Evolutionary conservation across 179 eudicot genomes (phyloP).

Genomic region (Corrigiola litoralis): DNA sequence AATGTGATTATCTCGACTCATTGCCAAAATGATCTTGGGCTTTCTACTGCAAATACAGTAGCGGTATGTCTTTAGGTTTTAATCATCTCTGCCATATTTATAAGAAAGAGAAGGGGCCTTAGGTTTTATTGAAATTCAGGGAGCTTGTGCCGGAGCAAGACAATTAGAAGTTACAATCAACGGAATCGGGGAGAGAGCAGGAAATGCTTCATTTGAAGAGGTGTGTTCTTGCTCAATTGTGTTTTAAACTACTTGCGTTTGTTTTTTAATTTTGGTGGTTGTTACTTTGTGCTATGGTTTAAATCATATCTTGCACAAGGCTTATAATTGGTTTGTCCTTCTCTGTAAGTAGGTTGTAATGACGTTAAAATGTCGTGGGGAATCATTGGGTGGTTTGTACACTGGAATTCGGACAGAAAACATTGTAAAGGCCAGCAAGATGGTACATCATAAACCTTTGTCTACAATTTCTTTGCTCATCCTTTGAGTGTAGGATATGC

Average conservation of each 20-base stretch:
- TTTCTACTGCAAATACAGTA: slow-evolving; percentile 85
- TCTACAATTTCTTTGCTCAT: background rate
- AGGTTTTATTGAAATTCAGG: slow-evolving; percentile 46
- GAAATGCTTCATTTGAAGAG: slow-evolving; percentile 95
- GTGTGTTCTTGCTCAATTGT: slow-evolving; percentile 32
- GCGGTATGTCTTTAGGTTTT: slow-evolving; percentile 40
- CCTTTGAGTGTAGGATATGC: background rate
- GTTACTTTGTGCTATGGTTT: background rate
- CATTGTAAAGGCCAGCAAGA: slow-evolving; percentile 84
- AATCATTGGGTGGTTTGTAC: slow-evolving; percentile 66
- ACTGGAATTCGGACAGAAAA: slow-evolving; percentile 79
- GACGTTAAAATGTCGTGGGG: slow-evolving; percentile 82
- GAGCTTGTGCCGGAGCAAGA: slow-evolving; percentile 89
- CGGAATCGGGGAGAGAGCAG: slow-evolving; percentile 98
- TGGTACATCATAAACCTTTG: slow-evolving; percentile 42
- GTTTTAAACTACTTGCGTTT: background rate
- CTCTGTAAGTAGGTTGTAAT: slow-evolving; percentile 64
- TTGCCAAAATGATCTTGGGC: slow-evolving; percentile 96
- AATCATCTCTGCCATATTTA: background rate
- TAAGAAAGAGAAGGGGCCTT: slow-evolving; percentile 1
- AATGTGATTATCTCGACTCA: slow-evolving; percentile 89
- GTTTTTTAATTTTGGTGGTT: background rate
- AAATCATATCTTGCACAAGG: background rate
- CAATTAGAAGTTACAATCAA: slow-evolving; percentile 89
- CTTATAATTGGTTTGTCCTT: background rate